Conservation (phyloP, 495 filamentous ascomycete species). For the Immersiella caudata region DNA sequence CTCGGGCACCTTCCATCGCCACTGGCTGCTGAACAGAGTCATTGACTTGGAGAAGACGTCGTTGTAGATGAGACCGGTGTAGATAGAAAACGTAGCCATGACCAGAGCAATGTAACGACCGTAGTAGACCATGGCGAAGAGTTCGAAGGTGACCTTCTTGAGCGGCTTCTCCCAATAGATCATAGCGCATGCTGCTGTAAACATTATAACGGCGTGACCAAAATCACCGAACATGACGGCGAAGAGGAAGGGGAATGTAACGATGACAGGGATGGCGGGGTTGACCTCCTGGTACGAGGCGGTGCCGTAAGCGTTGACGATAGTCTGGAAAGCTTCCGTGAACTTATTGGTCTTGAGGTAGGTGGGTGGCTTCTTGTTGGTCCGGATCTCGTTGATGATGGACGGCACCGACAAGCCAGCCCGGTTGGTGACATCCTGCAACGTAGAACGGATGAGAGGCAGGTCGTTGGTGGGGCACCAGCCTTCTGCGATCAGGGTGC, state of each 20-base stretch:
- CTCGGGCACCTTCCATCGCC: conserved; percentile 73
- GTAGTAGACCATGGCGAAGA: conserved; percentile 98
- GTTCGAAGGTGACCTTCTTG: conserved; percentile 87
- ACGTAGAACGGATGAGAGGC: conserved; percentile 87
- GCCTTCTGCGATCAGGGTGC: conserved; percentile 95
- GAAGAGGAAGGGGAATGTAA: conserved; percentile 98
- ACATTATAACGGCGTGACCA: conserved; percentile 88
- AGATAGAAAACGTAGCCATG: conserved; percentile 97
- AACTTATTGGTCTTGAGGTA: conserved; percentile 98
- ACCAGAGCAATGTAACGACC: conserved; percentile 97
- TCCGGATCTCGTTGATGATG: conserved; percentile 95
- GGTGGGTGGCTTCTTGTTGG: conserved; percentile 94
- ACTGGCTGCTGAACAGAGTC: conserved; percentile 84
- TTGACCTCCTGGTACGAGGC: conserved; percentile 97
- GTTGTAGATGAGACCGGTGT: conserved; percentile 96
- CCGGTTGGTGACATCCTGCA: conserved; percentile 95
- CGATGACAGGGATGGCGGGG: conserved; percentile 88
- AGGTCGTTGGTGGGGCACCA: conserved; percentile 95
- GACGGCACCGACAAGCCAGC: conserved; percentile 93
- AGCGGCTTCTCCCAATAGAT: conserved; percentile 93
- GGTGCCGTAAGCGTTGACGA: conserved; percentile 96
- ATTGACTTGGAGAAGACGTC: conserved; percentile 94
- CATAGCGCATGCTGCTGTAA: conserved; percentile 78
- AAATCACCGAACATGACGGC: conserved; percentile 99
- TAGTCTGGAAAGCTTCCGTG: conserved; percentile 96